Percentiles rank a stretch among this genome's conserved stretches.
These are phyloP conservation scores for Cicer pinnatifidum DNA, from an alignment of 306 rosid species.

Conservation along the genomic window DNA sequence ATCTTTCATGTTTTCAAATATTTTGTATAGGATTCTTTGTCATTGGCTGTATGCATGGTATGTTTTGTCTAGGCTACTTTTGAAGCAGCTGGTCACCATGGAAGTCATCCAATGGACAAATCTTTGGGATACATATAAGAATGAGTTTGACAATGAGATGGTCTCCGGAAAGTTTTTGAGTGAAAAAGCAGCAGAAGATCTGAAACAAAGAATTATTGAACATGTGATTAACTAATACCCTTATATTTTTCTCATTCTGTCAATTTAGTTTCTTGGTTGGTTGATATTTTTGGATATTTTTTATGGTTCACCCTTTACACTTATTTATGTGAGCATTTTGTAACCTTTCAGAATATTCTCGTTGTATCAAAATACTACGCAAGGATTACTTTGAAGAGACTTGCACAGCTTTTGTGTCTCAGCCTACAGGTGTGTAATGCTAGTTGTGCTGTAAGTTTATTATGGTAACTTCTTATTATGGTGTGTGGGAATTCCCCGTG, in stretches of 20 bases:
- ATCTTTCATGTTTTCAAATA: background rate
- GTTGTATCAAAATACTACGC: constrained; percentile 87
- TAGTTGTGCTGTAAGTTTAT: background rate
- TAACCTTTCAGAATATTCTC: constrained; percentile 72
- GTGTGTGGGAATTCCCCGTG: background rate
- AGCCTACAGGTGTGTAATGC: constrained; percentile 67
- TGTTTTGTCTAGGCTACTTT: constrained; percentile 59
- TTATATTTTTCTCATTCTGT: constrained; percentile 6
- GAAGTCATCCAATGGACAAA: constrained; percentile 91
- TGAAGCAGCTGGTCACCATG: constrained; percentile 89
- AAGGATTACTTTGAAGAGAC: constrained; percentile 67
- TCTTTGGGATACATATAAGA: constrained; percentile 79
- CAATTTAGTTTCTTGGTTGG: constrained; percentile 17
- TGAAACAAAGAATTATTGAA: constrained; percentile 81
- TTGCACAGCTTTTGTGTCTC: constrained; percentile 79
- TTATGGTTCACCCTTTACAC: background rate
- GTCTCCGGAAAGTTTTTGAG: constrained; percentile 73
- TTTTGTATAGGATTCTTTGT: constrained; percentile 29
- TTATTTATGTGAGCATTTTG: constrained; percentile 4
- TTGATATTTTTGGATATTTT: constrained; percentile 8
- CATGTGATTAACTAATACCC: constrained; percentile 57
- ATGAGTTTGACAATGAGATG: constrained; percentile 77
- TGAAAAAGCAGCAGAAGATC: constrained; percentile 89
- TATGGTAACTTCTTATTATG: background rate
- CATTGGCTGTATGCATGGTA: constrained; percentile 17